These are phyloP conservation scores for Acorus gramineus DNA, from an alignment of 106 monocot genomes.

Conservation along the genomic window DNA sequence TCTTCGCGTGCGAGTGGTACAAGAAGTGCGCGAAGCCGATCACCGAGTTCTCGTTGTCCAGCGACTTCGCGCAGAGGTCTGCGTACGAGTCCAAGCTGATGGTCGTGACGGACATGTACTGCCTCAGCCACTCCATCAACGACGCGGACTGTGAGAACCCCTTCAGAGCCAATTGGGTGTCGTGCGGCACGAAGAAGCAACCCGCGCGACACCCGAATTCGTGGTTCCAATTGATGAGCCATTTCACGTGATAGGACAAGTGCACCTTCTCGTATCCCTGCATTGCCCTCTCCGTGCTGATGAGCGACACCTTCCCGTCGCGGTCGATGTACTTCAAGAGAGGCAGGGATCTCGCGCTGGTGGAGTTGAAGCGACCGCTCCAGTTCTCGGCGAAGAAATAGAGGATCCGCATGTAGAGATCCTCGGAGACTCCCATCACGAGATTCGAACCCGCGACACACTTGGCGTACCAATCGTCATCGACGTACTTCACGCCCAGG, in stretches of 20 bases:
- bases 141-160: too few relatives aligned
- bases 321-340: not conserved
- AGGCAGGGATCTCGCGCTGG: not conserved
- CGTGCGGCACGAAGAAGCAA: slow-evolving; percentile 1
- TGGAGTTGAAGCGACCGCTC: not conserved
- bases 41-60: too few relatives aligned
- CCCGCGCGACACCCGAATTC: slow-evolving; percentile 2
- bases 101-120: too few relatives aligned
- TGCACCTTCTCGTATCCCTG: not conserved
- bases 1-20: too few relatives aligned
- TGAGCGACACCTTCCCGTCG: not conserved
- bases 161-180: not conserved
- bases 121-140: too few relatives aligned
- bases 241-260: not conserved
- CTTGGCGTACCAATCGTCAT: slow-evolving; percentile 7
- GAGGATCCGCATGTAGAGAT: slow-evolving; percentile 5
- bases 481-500: slow-evolving; percentile 3
- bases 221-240: slow-evolving; percentile 5
- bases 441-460: slow-evolving; percentile 9
- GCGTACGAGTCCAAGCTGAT: too few relatives aligned
- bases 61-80: too few relatives aligned
- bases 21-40: too few relatives aligned
- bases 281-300: not conserved
- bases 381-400: slow-evolving; percentile 2
- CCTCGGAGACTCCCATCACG: not conserved